Evolutionary conservation across 2,329 filamentous ascomycete genomes (phyloP).

Genomic region (Dactylellina sp.): DNA sequence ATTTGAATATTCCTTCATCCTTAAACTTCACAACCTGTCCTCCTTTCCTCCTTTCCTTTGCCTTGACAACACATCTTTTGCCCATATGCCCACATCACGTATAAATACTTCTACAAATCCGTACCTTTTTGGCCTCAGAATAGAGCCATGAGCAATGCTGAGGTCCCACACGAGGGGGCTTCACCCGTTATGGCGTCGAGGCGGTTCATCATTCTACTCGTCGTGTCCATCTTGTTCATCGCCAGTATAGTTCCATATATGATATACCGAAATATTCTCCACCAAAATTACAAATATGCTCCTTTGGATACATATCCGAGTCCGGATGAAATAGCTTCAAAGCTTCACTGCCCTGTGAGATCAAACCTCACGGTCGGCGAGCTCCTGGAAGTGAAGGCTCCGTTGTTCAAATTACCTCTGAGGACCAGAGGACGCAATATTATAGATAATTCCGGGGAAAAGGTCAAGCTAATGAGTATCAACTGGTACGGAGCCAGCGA

Average conservation of each 20-base stretch:
- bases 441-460: conserved; percentile 70
- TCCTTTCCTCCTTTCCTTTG: conserved; percentile 2
- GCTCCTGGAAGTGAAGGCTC: conserved; percentile 3
- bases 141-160: conserved; percentile 30
- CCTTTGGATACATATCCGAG: conserved; percentile 43
- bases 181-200: conserved; percentile 20
- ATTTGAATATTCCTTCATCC: conserved; percentile 1
- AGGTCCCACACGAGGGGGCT: conserved; percentile 22
- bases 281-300: conserved; percentile 35
- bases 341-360: conserved; percentile 35
- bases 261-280: conserved; percentile 49
- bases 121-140: neutral
- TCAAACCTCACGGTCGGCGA: conserved; percentile 13
- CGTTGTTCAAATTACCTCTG: conserved; percentile 69
- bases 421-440: conserved; percentile 72
- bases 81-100: neutral
- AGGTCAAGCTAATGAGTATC: conserved; percentile 73
- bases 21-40: conserved; percentile 1
- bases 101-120: conserved; percentile 16
- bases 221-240: conserved; percentile 30
- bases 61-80: conserved; percentile 32
- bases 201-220: conserved; percentile 27
- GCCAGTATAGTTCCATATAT: conserved; percentile 42
- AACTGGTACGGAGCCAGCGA: conserved; percentile 80
- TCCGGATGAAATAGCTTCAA: conserved; percentile 34